phyloP scores from a whole-genome alignment of 225 moss, liverwort and hornwort species.

The Physcomitrellopsis africana region DNA sequence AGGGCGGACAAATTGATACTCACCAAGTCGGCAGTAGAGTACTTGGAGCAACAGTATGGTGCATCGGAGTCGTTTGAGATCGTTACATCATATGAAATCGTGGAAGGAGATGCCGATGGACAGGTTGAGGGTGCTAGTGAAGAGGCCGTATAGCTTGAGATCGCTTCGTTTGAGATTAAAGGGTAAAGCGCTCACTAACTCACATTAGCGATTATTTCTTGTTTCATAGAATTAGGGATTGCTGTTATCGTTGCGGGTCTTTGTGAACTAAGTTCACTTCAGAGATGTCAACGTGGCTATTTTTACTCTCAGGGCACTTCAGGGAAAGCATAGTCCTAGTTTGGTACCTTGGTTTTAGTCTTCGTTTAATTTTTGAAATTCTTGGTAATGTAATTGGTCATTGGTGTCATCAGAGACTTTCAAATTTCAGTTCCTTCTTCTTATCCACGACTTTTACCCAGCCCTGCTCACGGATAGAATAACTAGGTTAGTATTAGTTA shows the following conservation, averaged over 20 bases:
- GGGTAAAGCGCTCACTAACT: conserved; percentile 14
- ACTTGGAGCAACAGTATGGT: conserved; percentile 74
- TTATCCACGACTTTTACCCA: conserved; percentile 49
- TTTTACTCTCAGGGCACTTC: conserved; percentile 1
- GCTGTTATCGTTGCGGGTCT: conserved; percentile 13
- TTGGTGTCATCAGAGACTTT: conserved; percentile 27
- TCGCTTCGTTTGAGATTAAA: conserved; percentile 39
- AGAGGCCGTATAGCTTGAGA: conserved; percentile 39
- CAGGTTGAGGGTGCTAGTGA: conserved; percentile 35
- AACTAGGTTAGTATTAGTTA: not conserved
- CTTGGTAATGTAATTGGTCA: conserved; percentile 23
- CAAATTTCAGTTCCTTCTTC: conserved; percentile 44
- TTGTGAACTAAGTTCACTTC: not conserved
- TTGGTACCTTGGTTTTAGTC: not conserved
- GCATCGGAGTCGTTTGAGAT: conserved; percentile 37
- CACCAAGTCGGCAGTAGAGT: conserved; percentile 66
- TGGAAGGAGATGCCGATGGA: conserved; percentile 29
- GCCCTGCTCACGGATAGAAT: conserved; percentile 32
- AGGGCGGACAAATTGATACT: conserved; percentile 78
- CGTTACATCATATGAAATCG: conserved; percentile 33
- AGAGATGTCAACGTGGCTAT: conserved; percentile 4
- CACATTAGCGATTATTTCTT: conserved; percentile 19
- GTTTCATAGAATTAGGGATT: conserved; percentile 20
- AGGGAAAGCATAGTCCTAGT: not conserved
- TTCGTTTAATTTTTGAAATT: not conserved